Evolutionary conservation across 2,329 filamentous ascomycete genomes (phyloP).

Genomic region (Penicillium olsonii): DNA sequence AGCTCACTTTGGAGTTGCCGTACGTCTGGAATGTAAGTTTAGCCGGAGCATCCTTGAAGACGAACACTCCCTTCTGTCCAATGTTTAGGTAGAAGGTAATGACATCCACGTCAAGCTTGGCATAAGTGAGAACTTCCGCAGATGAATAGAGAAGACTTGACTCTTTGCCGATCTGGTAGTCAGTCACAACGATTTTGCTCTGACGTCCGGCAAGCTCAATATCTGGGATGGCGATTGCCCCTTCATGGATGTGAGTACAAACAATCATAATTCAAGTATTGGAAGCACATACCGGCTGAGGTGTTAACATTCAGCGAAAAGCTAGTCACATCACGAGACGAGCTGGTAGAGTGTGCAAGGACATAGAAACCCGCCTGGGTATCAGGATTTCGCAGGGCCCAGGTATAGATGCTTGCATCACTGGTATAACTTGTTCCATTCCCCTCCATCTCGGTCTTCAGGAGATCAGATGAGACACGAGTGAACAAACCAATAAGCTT

Average conservation of each 20-base stretch:
- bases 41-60: slow-evolving; percentile 42
- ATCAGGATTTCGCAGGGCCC: slow-evolving; percentile 55
- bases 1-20: slow-evolving; percentile 41
- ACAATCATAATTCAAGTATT: not conserved
- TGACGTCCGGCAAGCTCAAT: slow-evolving; percentile 55
- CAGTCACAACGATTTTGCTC: slow-evolving; percentile 57
- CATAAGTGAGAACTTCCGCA: slow-evolving; percentile 53
- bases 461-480: slow-evolving; percentile 52
- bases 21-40: slow-evolving; percentile 44
- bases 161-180: slow-evolving; percentile 50
- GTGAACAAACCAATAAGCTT: slow-evolving; percentile 59
- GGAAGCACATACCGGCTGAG: slow-evolving; percentile 44
- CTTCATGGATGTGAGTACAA: slow-evolving; percentile 5
- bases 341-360: slow-evolving; percentile 49
- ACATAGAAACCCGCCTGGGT: slow-evolving; percentile 55
- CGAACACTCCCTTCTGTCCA: slow-evolving; percentile 54
- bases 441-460: slow-evolving; percentile 56
- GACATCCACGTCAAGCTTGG: slow-evolving; percentile 43
- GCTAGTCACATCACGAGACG: slow-evolving; percentile 46
- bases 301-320: slow-evolving; percentile 54
- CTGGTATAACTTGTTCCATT: slow-evolving; percentile 55
- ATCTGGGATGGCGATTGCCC: slow-evolving; percentile 37
- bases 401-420: slow-evolving; percentile 49
- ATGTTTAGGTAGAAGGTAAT: slow-evolving; percentile 53
- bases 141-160: slow-evolving; percentile 54